These are phyloP conservation scores for Trichoderma oligosporum DNA, from an alignment of 2,329 filamentous ascomycete species.

Conservation along the genomic window DNA sequence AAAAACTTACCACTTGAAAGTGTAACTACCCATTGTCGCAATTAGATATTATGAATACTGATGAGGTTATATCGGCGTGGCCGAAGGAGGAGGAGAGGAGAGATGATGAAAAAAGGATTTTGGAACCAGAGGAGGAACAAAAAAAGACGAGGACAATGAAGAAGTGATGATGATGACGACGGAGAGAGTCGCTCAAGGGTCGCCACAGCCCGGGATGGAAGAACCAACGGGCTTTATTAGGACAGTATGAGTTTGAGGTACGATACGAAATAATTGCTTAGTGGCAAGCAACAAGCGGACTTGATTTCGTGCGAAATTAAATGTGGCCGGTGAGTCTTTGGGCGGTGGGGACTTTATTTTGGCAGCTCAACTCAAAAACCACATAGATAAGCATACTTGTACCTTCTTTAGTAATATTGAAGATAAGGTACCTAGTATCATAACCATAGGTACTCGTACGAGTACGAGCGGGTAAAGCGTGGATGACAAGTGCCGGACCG, in stretches of 20 bases:
- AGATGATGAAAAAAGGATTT: background rate
- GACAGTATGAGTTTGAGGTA: constrained; percentile 18
- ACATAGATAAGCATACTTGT: constrained; percentile 17
- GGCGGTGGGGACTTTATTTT: constrained; percentile 9
- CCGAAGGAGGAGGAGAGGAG: background rate
- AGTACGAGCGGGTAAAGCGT: background rate
- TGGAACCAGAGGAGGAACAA: constrained; percentile 2
- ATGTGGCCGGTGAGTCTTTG: constrained; percentile 20
- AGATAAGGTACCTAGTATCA: no score
- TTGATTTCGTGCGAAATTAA: constrained; percentile 20
- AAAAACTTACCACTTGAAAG: constrained; percentile 67
- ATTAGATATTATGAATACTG: constrained; percentile 20
- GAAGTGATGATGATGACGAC: constrained; percentile 10
- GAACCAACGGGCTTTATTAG: constrained; percentile 10
- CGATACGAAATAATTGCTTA: constrained; percentile 10
- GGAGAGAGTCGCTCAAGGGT: background rate
- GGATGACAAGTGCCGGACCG: background rate
- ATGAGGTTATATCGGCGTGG: constrained; percentile 2
- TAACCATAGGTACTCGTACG: background rate
- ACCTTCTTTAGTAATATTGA: no score
- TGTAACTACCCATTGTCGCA: constrained; percentile 60
- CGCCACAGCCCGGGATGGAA: constrained; percentile 12
- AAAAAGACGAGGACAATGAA: background rate
- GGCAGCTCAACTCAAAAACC: background rate
- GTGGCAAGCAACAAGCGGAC: background rate